Percentiles rank a stretch among this genome's conserved stretches.
phyloP scores from a whole-genome alignment of 2,329 filamentous ascomycete species.

The Clonostachys byssicola region DNA sequence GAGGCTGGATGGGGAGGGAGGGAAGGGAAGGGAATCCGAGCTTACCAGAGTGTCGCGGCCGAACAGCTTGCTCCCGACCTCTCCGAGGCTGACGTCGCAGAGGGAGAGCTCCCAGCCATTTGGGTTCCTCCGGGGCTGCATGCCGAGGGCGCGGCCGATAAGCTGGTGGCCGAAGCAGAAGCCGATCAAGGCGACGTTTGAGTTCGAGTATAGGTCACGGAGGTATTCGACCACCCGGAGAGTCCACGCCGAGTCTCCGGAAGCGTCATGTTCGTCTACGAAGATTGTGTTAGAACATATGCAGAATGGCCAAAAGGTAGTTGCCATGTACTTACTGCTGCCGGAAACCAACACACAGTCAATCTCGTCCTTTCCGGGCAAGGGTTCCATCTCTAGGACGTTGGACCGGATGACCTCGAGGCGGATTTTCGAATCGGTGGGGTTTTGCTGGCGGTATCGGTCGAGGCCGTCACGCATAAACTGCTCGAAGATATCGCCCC shows the following conservation, averaged over 20 bases:
- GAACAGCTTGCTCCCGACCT: slow-evolving; percentile 1
- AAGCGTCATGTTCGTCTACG: slow-evolving; percentile 25
- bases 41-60: slow-evolving; percentile 6
- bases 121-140: slow-evolving; percentile 27
- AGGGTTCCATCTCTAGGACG: slow-evolving; percentile 17
- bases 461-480: slow-evolving; percentile 17
- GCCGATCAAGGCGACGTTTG: slow-evolving; percentile 35
- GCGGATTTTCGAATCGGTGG: slow-evolving; percentile 7
- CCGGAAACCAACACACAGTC: slow-evolving; percentile 24
- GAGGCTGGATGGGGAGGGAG: background rate
- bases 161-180: slow-evolving; percentile 47
- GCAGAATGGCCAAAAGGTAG: background rate
- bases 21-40: slow-evolving; percentile 11
- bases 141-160: slow-evolving; percentile 33
- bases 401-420: slow-evolving; percentile 20
- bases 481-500: slow-evolving; percentile 20
- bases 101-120: slow-evolving; percentile 34
- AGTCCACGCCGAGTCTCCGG: slow-evolving; percentile 38
- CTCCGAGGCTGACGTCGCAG: background rate
- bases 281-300: background rate
- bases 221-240: slow-evolving; percentile 34
- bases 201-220: slow-evolving; percentile 18
- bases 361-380: slow-evolving; percentile 16
- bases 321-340: slow-evolving; percentile 16
- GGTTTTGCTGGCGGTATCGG: slow-evolving; percentile 6